Evolutionary conservation across 345 rosid species (phyloP).

Genomic region (Sapria himalayana): DNA sequence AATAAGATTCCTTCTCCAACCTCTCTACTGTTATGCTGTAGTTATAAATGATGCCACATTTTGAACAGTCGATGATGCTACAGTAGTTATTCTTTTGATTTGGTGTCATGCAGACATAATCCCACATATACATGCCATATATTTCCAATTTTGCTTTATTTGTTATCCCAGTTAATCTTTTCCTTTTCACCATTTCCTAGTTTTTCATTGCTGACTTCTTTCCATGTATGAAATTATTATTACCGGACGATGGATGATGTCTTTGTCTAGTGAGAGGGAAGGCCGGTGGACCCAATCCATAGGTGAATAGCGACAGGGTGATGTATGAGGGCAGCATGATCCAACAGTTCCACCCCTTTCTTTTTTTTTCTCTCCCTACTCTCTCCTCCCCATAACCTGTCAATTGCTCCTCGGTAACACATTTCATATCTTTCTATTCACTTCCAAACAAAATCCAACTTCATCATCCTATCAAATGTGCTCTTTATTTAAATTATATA

Average conservation of each 20-base stretch:
- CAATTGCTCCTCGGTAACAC: too few relatives aligned
- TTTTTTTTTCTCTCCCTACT: conserved; percentile 12
- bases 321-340: conserved; percentile 48
- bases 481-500: too few relatives aligned
- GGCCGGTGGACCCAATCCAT: conserved; percentile 79
- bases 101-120: conserved; percentile 27
- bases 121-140: conserved; percentile 19
- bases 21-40: conserved; percentile 4
- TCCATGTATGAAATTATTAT: conserved; percentile 1
- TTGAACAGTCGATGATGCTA: conserved; percentile 15
- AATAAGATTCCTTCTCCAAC: conserved; percentile 9
- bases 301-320: conserved; percentile 36
- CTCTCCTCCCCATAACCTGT: too few relatives aligned
- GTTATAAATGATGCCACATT: conserved; percentile 14
- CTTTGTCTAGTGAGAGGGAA: conserved; percentile 7
- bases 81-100: conserved; percentile 11
- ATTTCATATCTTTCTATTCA: conserved; percentile 15
- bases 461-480: conserved; percentile 14
- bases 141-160: neutral
- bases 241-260: too few relatives aligned
- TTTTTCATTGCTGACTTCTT: conserved; percentile 6
- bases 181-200: neutral
- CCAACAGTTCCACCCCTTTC: conserved; percentile 20
- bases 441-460: conserved; percentile 17
- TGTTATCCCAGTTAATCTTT: neutral